These are phyloP conservation scores for Nakaseomyces nivariensis DNA, from an alignment of 1,139 yeast genomes.

Conservation along the genomic window DNA sequence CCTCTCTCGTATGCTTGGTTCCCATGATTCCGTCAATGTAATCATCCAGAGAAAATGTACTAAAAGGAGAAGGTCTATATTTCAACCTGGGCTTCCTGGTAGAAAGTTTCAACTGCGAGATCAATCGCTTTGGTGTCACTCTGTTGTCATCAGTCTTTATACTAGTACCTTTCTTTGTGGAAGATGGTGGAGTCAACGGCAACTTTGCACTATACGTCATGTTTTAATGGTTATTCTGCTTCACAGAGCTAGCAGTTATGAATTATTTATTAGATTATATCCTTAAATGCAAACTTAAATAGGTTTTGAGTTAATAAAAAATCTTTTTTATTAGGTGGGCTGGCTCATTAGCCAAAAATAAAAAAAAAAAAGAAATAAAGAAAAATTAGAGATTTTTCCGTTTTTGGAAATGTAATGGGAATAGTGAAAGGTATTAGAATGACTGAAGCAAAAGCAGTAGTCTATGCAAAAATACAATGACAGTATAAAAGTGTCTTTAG, in stretches of 20 bases:
- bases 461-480: too few relatives aligned
- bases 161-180: neutral
- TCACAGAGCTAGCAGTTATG: neutral
- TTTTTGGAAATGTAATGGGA: conserved; percentile 1
- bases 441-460: too few relatives aligned
- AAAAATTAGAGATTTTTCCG: conserved; percentile 1
- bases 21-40: conserved; percentile 27
- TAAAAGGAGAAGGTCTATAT: conserved; percentile 36
- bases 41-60: conserved; percentile 31
- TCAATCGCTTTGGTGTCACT: conserved; percentile 17
- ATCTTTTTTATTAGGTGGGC: neutral
- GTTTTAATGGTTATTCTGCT: neutral
- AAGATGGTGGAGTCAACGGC: conserved; percentile 3
- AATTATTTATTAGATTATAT: neutral
- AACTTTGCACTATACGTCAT: neutral
- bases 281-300: neutral
- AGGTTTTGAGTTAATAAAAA: neutral
- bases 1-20: conserved; percentile 20
- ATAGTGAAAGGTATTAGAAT: too few relatives aligned
- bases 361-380: too few relatives aligned
- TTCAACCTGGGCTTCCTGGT: conserved; percentile 33
- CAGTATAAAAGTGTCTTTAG: too few relatives aligned
- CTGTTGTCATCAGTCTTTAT: neutral
- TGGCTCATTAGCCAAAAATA: too few relatives aligned
- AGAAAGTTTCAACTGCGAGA: conserved; percentile 13